Evolutionary conservation across 2,329 filamentous ascomycete species (phyloP), one percentile per base, ranked within the genome.

Genomic region (Cylindrodendrum hubeiense): DNA sequence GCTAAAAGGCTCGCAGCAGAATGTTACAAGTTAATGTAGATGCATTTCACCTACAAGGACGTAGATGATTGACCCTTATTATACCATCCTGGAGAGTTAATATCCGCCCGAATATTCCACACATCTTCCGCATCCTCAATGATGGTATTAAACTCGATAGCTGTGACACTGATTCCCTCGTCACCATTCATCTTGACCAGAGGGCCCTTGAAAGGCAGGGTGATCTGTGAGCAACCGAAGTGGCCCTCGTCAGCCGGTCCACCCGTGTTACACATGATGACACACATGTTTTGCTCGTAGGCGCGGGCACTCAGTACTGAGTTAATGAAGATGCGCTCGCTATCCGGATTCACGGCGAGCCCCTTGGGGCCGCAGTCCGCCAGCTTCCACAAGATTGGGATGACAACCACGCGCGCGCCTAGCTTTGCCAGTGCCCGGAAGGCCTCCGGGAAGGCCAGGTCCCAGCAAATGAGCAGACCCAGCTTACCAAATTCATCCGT

Each of bases 321-420:
- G 12, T 44, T 21, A 4, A 44, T 9, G 4, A 44, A 10, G 4
- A 44, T 21, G 12, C 8, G 2, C 19, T 44, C 41, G n/a, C 9
- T 19, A 44, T 21, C 19, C 8, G 41, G 41, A 21, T 44, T 44
- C 3, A 44, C 10, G 4, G 9, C 19, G 7, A 19, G 4, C 10
- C 41, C 41, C 15, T 19, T 9, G 9, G n/a, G n/a, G 8, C n/a
- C n/a, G 4, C 7, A 19, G n/a, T 44, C 41, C 8, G n/a, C 10
- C 10, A 44, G n/a, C 4, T 84, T 81, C 41, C 41, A 44, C 10
- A n/a, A 44, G 12, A 17, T 19, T n/a, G 41, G 41, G 8, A 44
- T 21, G 17, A 44, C 21, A 10, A 44, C 19, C 4, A 44, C 9
- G 41, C 19, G 10, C 21, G 41, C 41, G 4, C 41, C 41, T 4